phyloP scores from a whole-genome alignment of 2,329 filamentous ascomycete genomes.

The Diaporthe sp. region DNA sequence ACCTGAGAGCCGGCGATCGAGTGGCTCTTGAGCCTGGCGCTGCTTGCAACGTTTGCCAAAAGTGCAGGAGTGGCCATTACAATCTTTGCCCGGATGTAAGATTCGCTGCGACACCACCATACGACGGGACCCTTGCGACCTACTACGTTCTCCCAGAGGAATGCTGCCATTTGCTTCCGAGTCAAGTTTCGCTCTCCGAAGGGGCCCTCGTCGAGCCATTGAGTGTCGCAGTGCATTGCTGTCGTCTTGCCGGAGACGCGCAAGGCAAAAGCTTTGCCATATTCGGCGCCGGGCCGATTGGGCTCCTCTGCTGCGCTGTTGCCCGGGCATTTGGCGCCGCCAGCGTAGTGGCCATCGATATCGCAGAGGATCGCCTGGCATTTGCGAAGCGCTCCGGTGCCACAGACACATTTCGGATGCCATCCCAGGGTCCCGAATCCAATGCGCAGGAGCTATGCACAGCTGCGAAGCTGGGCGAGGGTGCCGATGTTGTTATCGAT shows the following conservation, averaged over 20 bases:
- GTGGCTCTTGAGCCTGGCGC: neutral
- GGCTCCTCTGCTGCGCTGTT: neutral
- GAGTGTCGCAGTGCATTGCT: neutral
- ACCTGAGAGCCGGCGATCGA: neutral
- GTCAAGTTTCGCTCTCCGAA: neutral
- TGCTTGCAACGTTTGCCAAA: neutral
- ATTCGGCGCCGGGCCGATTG: neutral
- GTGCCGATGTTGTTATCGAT: neutral
- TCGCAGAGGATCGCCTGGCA: neutral
- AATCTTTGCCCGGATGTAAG: neutral
- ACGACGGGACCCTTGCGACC: neutral
- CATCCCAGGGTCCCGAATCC: neutral
- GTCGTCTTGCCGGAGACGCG: neutral
- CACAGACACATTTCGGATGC: neutral
- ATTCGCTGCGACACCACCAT: neutral
- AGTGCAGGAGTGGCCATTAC: neutral
- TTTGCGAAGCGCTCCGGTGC: neutral
- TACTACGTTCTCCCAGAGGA: neutral
- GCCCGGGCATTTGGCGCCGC: neutral
- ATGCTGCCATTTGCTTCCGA: neutral
- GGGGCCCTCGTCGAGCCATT: neutral
- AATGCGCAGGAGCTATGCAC: neutral
- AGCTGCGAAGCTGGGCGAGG: neutral
- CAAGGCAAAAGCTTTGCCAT: neutral
- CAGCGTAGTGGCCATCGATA: neutral